Evolutionary conservation across 768 basidiomycete genomes (phyloP), one percentile per base, ranked within the genome.

Genomic region (Termitomyces sp.): DNA sequence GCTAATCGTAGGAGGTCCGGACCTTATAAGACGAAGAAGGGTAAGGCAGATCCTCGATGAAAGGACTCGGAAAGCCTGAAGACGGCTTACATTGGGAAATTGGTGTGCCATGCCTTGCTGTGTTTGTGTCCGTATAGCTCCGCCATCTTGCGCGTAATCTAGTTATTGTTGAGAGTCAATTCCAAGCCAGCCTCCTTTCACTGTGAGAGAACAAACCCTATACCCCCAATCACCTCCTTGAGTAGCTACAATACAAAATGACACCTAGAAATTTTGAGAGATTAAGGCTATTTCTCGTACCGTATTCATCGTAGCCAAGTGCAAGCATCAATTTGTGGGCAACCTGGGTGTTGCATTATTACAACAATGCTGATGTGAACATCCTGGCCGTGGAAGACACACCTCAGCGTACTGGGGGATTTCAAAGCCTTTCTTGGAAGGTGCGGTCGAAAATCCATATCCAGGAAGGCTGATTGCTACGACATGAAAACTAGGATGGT

Each of bases 401-500:
- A 80, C 85, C 70, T 87, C 82, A 1, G 83, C 83, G 49, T 78
- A 82, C 54, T 86, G 82, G 1, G 64, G 35, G 1, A 68, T 38
- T 63, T 74, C 60, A 58, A 87, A 87, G 0, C 83, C 84, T 59
- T 73, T 74, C 60, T 79, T 81, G 38, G 68, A 79, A 4, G 82
- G 77, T 1, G 76, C 80, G 11, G 82, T 74, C 0, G 85, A 86
- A 65, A 86, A 87, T 0, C 84, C 86, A 68, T 68, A 87, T 0
- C 82, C 83, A 12, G 86, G 86, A 2, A 87, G 61, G 61, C 83
- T 81, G 8, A 79, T 60, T 0, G 80, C 82, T 1, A 89, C 83
- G 23, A 87, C 83, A 56, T 87, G 86, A 71, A 89, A 87, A 47
- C 77, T 80, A 1, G 84, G 85, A 50, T 74, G 65, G 4, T 80